Base-by-base conservation (phyloP, 768 basidiomycete species). In the Suillus hirtellus region DNA sequence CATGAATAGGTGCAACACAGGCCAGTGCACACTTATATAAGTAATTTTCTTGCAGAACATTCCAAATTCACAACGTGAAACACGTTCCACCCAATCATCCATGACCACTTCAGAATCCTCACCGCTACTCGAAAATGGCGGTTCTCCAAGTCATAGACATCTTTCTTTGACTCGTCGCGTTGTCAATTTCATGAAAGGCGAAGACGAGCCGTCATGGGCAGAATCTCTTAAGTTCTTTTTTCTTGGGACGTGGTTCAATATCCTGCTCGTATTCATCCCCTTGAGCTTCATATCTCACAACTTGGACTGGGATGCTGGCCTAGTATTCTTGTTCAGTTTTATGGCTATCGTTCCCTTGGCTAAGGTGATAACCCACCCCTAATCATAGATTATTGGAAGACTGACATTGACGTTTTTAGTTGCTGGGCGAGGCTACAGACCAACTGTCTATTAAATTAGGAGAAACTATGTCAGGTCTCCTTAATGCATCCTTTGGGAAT, bases 281-380 rank as follows among this genome's bases (percentile, higher is more conserved):
- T 77, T 96, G 66, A 86, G 86, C 67, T 75, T 86, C 50, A 64
- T 87, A 11, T 80, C 91, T 27, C 86, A 92, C 75, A 79, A 84
- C 67, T 71, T 85, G 19, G 70, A 85, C 69, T 93, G 90, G 90
- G 92, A 93, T 80, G 88, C 87, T 37, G 86, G 84, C 19, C 75
- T 88, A n/a, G 84, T 88, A 14, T 93, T 93, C 67, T 75, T 74
- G 8, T 90, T 91, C 74, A 88, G 87, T 66, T 94, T 95, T 72
- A 68, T 93, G 49, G 90, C 93, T 12, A 93, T 95, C 68, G 80
- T 95, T 61, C 95, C 95, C 34, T 82, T 97, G 35, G 95, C 94
- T 34, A 90, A 90, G 81, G 93, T 92, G 68, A 59, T 80, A 67
- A 12, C 10, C 21, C 19, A 52, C 52, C 65, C 34, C 52, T 46